Conservation (phyloP, 1,284 basidiomycete genomes). For the Naganishia albida region DNA sequence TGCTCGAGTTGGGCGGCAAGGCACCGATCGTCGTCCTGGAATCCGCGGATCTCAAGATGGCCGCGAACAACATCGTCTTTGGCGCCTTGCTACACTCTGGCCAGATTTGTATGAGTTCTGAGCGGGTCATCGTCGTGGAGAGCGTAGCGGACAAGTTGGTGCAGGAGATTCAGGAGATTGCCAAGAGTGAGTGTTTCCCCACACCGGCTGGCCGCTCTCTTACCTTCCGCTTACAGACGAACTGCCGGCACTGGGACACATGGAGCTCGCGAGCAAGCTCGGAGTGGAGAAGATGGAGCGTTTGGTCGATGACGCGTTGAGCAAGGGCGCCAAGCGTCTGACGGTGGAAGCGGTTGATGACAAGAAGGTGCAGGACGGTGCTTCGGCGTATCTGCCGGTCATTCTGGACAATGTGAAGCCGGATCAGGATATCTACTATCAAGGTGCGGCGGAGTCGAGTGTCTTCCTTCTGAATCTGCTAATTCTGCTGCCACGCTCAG, state of each 20-base stretch:
- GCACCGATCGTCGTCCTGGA: slow-evolving; percentile 59
- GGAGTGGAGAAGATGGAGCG: slow-evolving; percentile 36
- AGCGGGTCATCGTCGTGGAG: slow-evolving; percentile 62
- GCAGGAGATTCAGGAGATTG: slow-evolving; percentile 28
- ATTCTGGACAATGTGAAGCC: slow-evolving; percentile 37
- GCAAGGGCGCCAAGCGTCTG: slow-evolving; percentile 26
- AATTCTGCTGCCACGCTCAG: slow-evolving; percentile 23
- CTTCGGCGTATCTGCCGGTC: slow-evolving; percentile 35
- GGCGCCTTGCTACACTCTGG: slow-evolving; percentile 66
- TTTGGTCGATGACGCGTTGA: slow-evolving; percentile 40
- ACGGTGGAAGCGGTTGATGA: slow-evolving; percentile 23
- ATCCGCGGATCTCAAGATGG: slow-evolving; percentile 65
- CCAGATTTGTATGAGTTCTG: slow-evolving; percentile 71
- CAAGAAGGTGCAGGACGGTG: slow-evolving; percentile 21
- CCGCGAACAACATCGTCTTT: slow-evolving; percentile 60
- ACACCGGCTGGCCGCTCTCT: neutral
- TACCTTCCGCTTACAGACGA: slow-evolving; percentile 14
- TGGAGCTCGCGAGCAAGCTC: slow-evolving; percentile 39
- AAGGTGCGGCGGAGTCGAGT: slow-evolving; percentile 17
- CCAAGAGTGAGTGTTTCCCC: slow-evolving; percentile 13
- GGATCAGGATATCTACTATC: slow-evolving; percentile 27
- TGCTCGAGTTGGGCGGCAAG: slow-evolving; percentile 57
- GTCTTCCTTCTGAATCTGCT: neutral
- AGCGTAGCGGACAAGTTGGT: slow-evolving; percentile 26
- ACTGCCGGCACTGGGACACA: slow-evolving; percentile 27